These are phyloP conservation scores for Debaryomyces psychrophilus DNA, from an alignment of 1,139 yeast genomes.

Conservation along the genomic window DNA sequence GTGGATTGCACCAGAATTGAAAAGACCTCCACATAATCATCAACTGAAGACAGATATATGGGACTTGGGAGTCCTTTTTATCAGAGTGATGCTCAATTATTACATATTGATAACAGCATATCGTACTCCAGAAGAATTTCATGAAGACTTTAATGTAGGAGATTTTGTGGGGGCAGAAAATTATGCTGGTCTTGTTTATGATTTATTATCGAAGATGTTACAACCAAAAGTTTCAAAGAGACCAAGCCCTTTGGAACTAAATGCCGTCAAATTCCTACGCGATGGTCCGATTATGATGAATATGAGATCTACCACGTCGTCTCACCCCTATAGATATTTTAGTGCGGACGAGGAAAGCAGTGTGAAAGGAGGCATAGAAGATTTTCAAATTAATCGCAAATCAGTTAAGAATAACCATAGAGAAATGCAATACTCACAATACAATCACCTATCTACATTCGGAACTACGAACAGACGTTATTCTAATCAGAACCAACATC, in stretches of 20 bases:
- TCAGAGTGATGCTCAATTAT: constrained; percentile 69
- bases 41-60: constrained; percentile 89
- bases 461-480: constrained; percentile 18
- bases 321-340: constrained; percentile 2
- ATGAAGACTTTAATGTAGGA: constrained; percentile 43
- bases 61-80: constrained; percentile 82
- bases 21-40: constrained; percentile 43
- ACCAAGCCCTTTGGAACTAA: constrained; percentile 78
- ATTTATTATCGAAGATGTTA: constrained; percentile 68
- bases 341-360: constrained; percentile 4
- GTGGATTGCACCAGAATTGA: constrained; percentile 84
- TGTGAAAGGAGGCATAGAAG: not conserved
- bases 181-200: constrained; percentile 51
- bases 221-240: constrained; percentile 69
- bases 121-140: constrained; percentile 63
- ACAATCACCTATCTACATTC: not conserved
- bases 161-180: constrained; percentile 36
- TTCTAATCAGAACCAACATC: constrained; percentile 23
- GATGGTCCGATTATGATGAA: constrained; percentile 52
- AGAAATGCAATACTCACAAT: not conserved
- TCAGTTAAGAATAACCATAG: not conserved
- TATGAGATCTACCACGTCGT: not conserved
- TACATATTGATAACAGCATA: constrained; percentile 48
- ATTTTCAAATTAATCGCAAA: not conserved
- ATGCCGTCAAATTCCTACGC: constrained; percentile 80